Conservation (phyloP, 2,329 filamentous ascomycete genomes). For the Colletotrichum siamense region DNA sequence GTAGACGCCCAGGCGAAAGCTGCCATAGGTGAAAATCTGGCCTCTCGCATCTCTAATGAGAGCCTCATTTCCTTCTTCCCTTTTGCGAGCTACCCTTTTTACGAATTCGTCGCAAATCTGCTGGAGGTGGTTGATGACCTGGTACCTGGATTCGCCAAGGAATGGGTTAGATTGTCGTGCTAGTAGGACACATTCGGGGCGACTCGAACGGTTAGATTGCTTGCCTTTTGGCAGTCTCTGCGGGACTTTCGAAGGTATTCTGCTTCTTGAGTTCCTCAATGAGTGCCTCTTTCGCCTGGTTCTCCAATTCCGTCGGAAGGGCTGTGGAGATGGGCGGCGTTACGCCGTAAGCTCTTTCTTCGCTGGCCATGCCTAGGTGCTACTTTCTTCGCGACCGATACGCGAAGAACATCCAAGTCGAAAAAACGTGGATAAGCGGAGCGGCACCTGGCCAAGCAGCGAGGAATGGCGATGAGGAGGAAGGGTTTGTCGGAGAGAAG, state of each 20-base stretch:
- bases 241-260: conserved; percentile 87
- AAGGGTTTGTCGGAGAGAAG: background rate
- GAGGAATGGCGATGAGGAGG: background rate
- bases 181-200: background rate
- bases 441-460: background rate
- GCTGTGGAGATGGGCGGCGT: conserved; percentile 83
- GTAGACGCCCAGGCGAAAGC: conserved; percentile 92
- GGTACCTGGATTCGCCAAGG: conserved; percentile 53
- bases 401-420: background rate
- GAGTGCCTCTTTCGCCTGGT: conserved; percentile 77
- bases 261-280: conserved; percentile 85
- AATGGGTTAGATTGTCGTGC: background rate
- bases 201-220: conserved; percentile 10
- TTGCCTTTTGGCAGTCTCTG: conserved; percentile 85
- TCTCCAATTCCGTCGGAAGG: conserved; percentile 79
- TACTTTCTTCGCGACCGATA: background rate
- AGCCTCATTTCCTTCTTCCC: conserved; percentile 73
- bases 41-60: conserved; percentile 85
- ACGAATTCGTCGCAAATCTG: conserved; percentile 87
- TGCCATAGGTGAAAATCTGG: conserved; percentile 95
- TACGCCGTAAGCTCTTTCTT: conserved; percentile 63
- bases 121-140: conserved; percentile 79
- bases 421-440: background rate
- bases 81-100: conserved; percentile 76
- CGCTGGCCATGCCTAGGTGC: conserved; percentile 36